These are phyloP conservation scores for Jasminum sambac DNA, from an alignment of 257 asterid genomes.

Conservation along the genomic window DNA sequence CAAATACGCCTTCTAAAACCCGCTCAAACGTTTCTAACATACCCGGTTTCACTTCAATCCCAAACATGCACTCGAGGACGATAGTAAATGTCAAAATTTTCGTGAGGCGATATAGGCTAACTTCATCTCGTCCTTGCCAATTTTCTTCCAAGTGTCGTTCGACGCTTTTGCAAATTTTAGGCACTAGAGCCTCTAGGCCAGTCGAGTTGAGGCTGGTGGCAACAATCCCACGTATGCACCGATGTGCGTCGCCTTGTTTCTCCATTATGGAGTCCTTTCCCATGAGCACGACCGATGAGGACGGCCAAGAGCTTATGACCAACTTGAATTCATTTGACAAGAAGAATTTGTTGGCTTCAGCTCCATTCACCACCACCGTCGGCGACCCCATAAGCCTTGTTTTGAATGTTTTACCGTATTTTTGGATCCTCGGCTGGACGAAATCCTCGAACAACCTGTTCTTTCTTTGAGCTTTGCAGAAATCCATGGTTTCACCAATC, in stretches of 20 bases:
- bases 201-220: conserved; percentile 53
- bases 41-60: conserved; percentile 56
- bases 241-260: conserved; percentile 76
- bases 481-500: conserved; percentile 80
- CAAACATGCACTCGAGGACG: conserved; percentile 75
- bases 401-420: conserved; percentile 67
- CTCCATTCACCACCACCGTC: conserved; percentile 80
- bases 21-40: conserved; percentile 60
- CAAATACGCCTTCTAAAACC: conserved; percentile 78
- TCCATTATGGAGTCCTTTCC: conserved; percentile 81
- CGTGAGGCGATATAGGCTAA: conserved; percentile 48
- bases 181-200: conserved; percentile 58
- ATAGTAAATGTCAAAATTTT: conserved; percentile 61
- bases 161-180: conserved; percentile 55
- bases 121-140: conserved; percentile 40
- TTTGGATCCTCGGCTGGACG: conserved; percentile 53
- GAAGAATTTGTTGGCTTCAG: conserved; percentile 78
- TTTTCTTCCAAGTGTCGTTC: conserved; percentile 40
- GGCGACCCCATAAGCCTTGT: conserved; percentile 77
- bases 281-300: conserved; percentile 83
- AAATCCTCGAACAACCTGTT: conserved; percentile 70
- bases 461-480: conserved; percentile 67
- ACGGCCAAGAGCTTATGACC: conserved; percentile 91
- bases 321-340: conserved; percentile 79
- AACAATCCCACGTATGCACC: conserved; percentile 64